phyloP scores from a whole-genome alignment of 1,284 basidiomycete species.

The Ceratobasidium sp. region DNA sequence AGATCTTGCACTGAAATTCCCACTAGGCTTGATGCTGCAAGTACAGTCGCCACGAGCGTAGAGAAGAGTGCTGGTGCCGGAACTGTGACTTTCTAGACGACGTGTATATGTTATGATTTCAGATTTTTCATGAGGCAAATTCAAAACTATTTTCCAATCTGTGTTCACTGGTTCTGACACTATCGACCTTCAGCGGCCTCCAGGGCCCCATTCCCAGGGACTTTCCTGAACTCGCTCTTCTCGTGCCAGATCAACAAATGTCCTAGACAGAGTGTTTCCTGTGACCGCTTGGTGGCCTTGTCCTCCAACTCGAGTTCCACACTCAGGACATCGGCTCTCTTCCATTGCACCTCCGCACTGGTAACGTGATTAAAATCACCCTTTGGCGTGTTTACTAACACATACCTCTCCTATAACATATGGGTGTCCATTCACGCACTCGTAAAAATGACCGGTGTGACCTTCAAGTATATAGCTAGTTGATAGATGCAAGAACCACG shows the following conservation, averaged over 20 bases:
- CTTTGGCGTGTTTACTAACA: conserved; percentile 38
- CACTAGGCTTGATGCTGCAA: conserved; percentile 8
- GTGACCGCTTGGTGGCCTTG: conserved; percentile 51
- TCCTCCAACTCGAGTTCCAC: conserved; percentile 58
- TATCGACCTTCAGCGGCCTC: background rate
- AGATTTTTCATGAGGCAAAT: too few relatives aligned
- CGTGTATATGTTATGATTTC: background rate
- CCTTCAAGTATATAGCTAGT: background rate
- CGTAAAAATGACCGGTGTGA: conserved; percentile 58
- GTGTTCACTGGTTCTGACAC: too few relatives aligned
- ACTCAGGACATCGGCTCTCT: conserved; percentile 60
- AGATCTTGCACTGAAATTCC: background rate
- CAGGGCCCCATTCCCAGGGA: conserved; percentile 18
- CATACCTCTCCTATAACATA: conserved; percentile 59
- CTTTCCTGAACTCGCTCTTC: conserved; percentile 7
- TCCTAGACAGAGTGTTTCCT: conserved; percentile 55
- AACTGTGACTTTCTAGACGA: conserved; percentile 7
- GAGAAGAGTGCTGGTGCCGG: conserved; percentile 18
- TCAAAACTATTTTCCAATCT: too few relatives aligned
- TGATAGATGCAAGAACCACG: too few relatives aligned
- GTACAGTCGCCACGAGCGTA: conserved; percentile 3
- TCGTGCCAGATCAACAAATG: conserved; percentile 51
- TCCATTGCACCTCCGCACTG: conserved; percentile 66
- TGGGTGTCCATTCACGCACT: conserved; percentile 59
- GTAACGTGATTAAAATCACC: conserved; percentile 37